A percentile compares a stretch with the other conserved stretches of the same genome.
Evolutionary conservation across 106 monocot species (phyloP).

Genomic region (Dactylorhiza incarnata): DNA sequence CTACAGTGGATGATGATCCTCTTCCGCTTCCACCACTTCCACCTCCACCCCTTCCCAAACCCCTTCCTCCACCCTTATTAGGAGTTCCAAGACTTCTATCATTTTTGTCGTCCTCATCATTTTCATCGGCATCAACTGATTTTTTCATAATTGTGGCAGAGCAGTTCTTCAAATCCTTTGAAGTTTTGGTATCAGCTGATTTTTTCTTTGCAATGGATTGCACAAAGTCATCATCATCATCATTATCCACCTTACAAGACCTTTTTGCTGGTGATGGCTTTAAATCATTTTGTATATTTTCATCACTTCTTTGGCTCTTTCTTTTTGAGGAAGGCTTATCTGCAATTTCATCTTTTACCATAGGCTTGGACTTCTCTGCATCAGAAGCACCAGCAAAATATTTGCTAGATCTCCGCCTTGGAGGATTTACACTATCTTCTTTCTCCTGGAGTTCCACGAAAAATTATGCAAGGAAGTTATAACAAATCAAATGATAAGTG

Average conservation of each 20-base stretch:
- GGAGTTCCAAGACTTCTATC: constrained; percentile 24
- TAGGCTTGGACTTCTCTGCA: constrained; percentile 16
- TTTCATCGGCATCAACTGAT: constrained; percentile 17
- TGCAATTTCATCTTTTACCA: constrained; percentile 22
- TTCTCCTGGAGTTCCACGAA: constrained; percentile 25
- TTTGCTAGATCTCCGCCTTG: constrained; percentile 84
- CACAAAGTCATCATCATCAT: constrained; percentile 73
- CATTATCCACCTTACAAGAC: constrained; percentile 28
- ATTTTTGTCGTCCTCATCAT: constrained; percentile 30
- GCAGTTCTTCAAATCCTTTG: constrained; percentile 44
- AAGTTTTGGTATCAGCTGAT: constrained; percentile 14
- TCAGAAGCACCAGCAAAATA: constrained; percentile 43
- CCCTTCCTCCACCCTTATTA: constrained; percentile 51
- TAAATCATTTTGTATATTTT: constrained; percentile 19
- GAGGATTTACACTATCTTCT: constrained; percentile 26
- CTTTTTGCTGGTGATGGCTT: constrained; percentile 39
- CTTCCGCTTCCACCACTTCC: constrained; percentile 73
- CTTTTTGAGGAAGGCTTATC: constrained; percentile 42
- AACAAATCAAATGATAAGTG: neutral
- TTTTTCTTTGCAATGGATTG: constrained; percentile 31
- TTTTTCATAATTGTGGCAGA: constrained; percentile 5
- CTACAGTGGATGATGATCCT: constrained; percentile 27
- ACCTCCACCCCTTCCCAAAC: constrained; percentile 15
- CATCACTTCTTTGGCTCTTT: constrained; percentile 25
- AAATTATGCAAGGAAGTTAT: neutral